Conservation (phyloP, 192 early-diverging fungal species). For the Coemansia pectinata region DNA sequence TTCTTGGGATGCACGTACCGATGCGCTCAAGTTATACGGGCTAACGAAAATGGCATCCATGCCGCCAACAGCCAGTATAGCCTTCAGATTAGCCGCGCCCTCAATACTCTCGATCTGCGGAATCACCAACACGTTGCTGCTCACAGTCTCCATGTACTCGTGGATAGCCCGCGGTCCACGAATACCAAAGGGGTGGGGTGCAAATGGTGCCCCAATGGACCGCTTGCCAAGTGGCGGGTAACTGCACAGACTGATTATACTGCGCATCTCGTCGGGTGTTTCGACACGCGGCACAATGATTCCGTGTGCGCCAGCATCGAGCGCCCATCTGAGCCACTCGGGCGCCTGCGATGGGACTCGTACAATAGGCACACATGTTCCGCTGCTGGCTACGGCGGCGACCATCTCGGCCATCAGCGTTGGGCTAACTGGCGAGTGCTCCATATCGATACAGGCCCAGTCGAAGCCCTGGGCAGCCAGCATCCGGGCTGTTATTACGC, state of each 20-base stretch:
- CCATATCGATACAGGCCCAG: constrained; percentile 59
- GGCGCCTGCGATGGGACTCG: constrained; percentile 52
- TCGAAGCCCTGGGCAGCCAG: constrained; percentile 52
- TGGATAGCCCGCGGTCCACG: constrained; percentile 34
- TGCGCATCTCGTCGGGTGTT: constrained; percentile 47
- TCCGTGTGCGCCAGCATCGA: constrained; percentile 53
- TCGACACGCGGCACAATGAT: constrained; percentile 52
- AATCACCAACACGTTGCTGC: constrained; percentile 45
- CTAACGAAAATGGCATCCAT: constrained; percentile 51
- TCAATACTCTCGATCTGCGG: constrained; percentile 55
- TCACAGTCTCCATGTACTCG: constrained; percentile 37
- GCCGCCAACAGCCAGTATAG: constrained; percentile 34
- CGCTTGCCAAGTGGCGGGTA: constrained; percentile 49
- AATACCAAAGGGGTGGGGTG: constrained; percentile 36
- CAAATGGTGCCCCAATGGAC: constrained; percentile 44
- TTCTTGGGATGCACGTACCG: constrained; percentile 27
- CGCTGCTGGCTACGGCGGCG: constrained; percentile 51
- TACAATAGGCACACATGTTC: constrained; percentile 50
- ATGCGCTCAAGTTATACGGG: constrained; percentile 40
- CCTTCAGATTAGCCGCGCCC: constrained; percentile 36
- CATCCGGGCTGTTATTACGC: constrained; percentile 45
- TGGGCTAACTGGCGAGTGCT: constrained; percentile 48
- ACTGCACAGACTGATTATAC: constrained; percentile 23
- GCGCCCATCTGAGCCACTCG: constrained; percentile 56
- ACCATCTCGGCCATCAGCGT: constrained; percentile 57